Conservation (phyloP, 371 early-diverging fungal species). For the Chytridiales sp. region DNA sequence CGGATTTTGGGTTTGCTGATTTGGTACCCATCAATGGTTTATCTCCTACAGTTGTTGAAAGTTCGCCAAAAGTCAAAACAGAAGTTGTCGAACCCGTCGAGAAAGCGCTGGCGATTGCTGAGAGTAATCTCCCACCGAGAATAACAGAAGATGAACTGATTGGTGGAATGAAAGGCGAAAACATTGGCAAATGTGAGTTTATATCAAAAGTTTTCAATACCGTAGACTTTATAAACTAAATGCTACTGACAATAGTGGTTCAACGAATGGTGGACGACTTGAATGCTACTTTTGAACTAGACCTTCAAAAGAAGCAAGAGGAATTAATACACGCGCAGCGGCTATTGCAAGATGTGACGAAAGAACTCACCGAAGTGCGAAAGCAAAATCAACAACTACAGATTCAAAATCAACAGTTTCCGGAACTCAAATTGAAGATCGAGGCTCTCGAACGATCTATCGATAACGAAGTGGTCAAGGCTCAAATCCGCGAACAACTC, state of each 20-base stretch:
- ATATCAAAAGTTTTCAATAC: no score
- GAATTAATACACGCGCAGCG: constrained; percentile 61
- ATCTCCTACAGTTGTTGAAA: background rate
- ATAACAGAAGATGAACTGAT: no score
- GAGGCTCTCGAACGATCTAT: constrained; percentile 51
- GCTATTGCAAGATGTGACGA: constrained; percentile 59
- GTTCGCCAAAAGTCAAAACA: background rate
- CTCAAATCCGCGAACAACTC: background rate
- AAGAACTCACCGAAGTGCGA: constrained; percentile 66
- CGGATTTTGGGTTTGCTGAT: constrained; percentile 50
- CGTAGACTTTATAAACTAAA: no score
- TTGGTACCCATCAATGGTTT: background rate
- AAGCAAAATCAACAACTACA: constrained; percentile 57
- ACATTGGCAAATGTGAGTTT: no score
- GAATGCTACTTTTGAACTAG: constrained; percentile 29
- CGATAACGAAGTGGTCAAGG: constrained; percentile 36
- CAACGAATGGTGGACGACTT: constrained; percentile 29
- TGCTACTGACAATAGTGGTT: constrained; percentile 12
- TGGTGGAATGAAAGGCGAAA: no score
- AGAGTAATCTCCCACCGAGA: no score
- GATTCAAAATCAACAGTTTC: constrained; percentile 49
- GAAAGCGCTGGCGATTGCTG: no score
- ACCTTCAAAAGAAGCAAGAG: constrained; percentile 58
- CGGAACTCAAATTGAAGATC: constrained; percentile 58
- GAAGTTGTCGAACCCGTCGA: background rate